phyloP scores from a whole-genome alignment of 2,329 filamentous ascomycete genomes.

The Alternaria infectoria region DNA sequence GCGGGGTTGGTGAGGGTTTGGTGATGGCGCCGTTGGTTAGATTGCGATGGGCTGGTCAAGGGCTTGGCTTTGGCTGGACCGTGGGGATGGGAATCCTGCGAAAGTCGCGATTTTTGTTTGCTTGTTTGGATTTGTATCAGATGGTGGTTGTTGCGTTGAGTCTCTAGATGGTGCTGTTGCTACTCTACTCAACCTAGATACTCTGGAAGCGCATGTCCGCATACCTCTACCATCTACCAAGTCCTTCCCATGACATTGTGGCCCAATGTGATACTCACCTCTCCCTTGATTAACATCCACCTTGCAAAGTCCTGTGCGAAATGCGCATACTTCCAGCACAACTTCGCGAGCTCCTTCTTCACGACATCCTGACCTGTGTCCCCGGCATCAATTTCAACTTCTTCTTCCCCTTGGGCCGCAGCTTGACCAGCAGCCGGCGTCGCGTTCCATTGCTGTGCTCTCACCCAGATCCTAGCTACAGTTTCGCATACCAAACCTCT shows the following conservation, averaged over 20 bases:
- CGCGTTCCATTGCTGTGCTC: neutral
- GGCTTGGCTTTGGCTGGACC: constrained; percentile 9
- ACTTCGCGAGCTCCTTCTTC: neutral
- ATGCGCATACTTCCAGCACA: neutral
- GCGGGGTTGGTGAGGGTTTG: neutral
- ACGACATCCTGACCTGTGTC: neutral
- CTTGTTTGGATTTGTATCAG: neutral
- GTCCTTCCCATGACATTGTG: neutral
- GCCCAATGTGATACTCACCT: neutral
- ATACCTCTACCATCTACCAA: neutral
- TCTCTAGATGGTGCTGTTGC: neutral
- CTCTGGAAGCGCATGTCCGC: neutral
- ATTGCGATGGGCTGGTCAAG: constrained; percentile 12
- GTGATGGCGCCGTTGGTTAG: constrained; percentile 4
- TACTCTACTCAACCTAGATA: neutral
- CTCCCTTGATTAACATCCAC: neutral
- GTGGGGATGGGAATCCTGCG: neutral
- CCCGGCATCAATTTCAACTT: neutral
- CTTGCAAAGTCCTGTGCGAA: neutral
- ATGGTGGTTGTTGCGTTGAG: neutral
- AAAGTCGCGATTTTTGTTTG: neutral
- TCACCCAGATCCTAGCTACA: neutral
- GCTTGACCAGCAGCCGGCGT: neutral
- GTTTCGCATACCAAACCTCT: neutral
- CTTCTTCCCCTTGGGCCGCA: neutral